Evolutionary conservation across 1,139 yeast species (phyloP), one percentile per base, ranked within the genome.

Genomic region (Blastobotrys proliferans): DNA sequence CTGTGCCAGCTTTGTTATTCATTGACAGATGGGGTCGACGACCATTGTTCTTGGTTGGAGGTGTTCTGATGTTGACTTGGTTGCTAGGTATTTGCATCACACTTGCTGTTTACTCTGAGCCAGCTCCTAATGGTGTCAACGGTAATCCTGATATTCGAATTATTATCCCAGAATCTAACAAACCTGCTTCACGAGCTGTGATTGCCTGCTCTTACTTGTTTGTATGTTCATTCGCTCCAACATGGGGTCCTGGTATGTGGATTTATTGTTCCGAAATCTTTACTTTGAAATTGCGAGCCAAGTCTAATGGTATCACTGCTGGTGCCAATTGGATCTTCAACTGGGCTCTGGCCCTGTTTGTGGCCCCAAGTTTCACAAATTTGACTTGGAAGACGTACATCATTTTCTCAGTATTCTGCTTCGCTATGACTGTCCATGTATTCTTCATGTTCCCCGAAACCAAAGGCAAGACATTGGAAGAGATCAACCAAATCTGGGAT

Each of bases 231-330:
- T 76, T 79, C 36, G 82, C 83, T 45, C 77, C 83, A 11, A 77
- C 85, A 1, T 80, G 83, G 83, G 81, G 81, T 58, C 79, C 76
- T 28, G 75, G 73, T 49, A 69, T 72, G 54, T 77, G 81, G 81
- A 68, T 76, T 41, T 77, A 77, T 69, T 68, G 75, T 72, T 75
- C 66, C 2, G 72, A 68, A 61, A 70, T 79, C 47, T 74, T 79
- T 77, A 77, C 79, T 48, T 67, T 77, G 40, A 67, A 77, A 61
- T 80, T 76, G 64, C 71, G 82, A 61, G 72, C 81, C 46, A 44
- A 68, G 60, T 64, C 81, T 68, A 59, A 60, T 65, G 76, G 83
- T 28, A 63, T 78, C 28, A 70, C 79, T 51, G 76, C 83, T 11
- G 68, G 80, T 41, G 77, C 77, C 60, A 66, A 79, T 58, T 79